Base-by-base conservation (phyloP, 192 early-diverging fungal genomes). In the Rhizophagus clarus region DNA sequence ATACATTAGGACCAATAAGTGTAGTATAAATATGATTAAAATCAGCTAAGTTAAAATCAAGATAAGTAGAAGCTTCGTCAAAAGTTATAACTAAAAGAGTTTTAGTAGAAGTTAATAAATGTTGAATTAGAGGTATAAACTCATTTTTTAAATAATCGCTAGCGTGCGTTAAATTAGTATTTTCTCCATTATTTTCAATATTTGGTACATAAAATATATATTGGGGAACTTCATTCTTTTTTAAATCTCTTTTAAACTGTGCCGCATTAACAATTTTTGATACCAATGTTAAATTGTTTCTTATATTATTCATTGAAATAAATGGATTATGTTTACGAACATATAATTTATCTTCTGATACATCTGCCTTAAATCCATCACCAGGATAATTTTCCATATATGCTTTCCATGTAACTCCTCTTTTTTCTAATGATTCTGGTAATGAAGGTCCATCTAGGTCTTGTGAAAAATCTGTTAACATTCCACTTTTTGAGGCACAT, bases 301-400 rank as follows among this genome's bases (percentile, higher is more conserved):
- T 62, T 72, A 95, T 90, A 56, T 81, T 82, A 64, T 77, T 85
- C 77, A 90, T 89, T 32, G 84, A 86, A 60, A 92, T 87, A 80
- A 95, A 93, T 11, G 93, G 93, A 81, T 92, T 92, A 83, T 95
- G 93, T 81, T 94, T 95, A 72, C 93, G 84, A 72, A 81, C 78
- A 84, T 91, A 91, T 17, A 87, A 56, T 37, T 84, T 79, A 45
- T 76, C 67, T 28, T 24, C 72, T 61, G 83, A 60, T 24, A 5
- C 15, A 37, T 22, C 31, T n/a, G 15, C 74, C 12, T 10, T 34
- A 45, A 72, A 79, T 64, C 28, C 32, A 32, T n/a, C 87, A 73
- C 88, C 88, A 14, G 91, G 90, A 79, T 91, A 90, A 75, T 83
- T 80, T 76, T 94, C 90, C 26, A 87, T 82, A 85, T 94, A 94